A percentile compares a stretch with the other conserved stretches of the same genome.
These are phyloP conservation scores for Auriculariales sp. DNA, from an alignment of 768 basidiomycete genomes.

Conservation along the genomic window DNA sequence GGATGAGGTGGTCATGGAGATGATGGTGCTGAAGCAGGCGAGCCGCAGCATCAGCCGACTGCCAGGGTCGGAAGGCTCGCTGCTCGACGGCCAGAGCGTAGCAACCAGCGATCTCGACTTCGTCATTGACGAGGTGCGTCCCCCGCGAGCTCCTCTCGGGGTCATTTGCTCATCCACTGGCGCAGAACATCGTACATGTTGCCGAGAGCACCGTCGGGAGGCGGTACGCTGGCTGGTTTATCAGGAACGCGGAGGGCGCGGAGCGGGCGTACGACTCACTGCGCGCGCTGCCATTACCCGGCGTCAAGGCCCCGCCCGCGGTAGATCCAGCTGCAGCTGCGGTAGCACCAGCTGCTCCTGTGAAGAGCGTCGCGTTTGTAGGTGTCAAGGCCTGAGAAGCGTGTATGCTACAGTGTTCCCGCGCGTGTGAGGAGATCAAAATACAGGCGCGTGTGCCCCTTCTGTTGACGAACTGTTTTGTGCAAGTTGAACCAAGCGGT, in stretches of 20 bases:
- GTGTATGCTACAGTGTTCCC: too few relatives aligned
- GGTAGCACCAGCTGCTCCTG: too few relatives aligned
- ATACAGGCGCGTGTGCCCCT: too few relatives aligned
- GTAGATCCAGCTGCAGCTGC: too few relatives aligned
- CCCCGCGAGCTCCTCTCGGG: too few relatives aligned
- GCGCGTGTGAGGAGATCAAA: too few relatives aligned
- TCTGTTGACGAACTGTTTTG: too few relatives aligned
- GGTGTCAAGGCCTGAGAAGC: too few relatives aligned
- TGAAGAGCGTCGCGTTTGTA: too few relatives aligned
- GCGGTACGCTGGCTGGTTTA: conserved; percentile 94
- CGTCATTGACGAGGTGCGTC: conserved; percentile 76
- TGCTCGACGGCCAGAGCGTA: conserved; percentile 77
- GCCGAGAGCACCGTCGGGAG: conserved; percentile 88
- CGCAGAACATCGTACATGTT: conserved; percentile 93
- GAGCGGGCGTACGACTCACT: conserved; percentile 77
- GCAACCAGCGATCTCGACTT: conserved; percentile 92
- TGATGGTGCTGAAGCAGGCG: conserved; percentile 91
- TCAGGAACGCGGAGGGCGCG: conserved; percentile 86
- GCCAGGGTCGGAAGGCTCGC: conserved; percentile 27
- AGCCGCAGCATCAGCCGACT: conserved; percentile 50
- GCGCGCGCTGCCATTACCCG: conserved; percentile 39
- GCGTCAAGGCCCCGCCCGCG: conserved; percentile 12
- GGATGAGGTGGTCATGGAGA: conserved; percentile 88
- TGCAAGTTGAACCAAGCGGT: too few relatives aligned
- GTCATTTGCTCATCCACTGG: neutral